Evolutionary conservation across 257 asterid species (phyloP).

Genomic region (Solanum appendiculatum): DNA sequence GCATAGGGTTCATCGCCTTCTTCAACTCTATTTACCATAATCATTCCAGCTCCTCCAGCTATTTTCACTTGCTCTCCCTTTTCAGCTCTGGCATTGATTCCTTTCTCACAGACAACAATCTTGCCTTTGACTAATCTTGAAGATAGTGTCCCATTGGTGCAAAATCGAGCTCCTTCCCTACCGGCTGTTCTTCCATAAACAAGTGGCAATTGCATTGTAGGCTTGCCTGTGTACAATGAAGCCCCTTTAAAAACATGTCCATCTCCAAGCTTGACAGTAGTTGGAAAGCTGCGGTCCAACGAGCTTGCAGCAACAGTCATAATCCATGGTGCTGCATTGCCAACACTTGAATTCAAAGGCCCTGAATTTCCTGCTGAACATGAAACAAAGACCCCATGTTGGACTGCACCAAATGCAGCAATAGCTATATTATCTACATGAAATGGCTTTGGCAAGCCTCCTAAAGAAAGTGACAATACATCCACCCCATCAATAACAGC

Average conservation of each 20-base stretch:
- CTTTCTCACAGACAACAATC: conserved; percentile 66
- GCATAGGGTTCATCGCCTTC: conserved; percentile 61
- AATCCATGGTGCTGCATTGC: conserved; percentile 72
- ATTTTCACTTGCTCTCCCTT: conserved; percentile 56
- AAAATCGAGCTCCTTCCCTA: conserved; percentile 25
- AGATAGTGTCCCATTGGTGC: conserved; percentile 37
- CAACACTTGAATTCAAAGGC: conserved; percentile 34
- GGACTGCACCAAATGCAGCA: conserved; percentile 59
- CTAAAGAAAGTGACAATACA: conserved; percentile 54
- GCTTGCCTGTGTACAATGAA: conserved; percentile 42
- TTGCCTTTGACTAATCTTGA: conserved; percentile 38
- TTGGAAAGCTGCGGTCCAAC: conserved; percentile 41
- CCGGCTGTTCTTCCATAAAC: conserved; percentile 35
- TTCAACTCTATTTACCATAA: conserved; percentile 29
- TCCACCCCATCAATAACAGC: conserved; percentile 65
- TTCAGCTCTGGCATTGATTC: conserved; percentile 39
- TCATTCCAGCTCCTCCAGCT: conserved; percentile 69
- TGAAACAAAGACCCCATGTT: conserved; percentile 40
- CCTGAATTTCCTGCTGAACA: conserved; percentile 71
- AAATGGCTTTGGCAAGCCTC: conserved; percentile 37
- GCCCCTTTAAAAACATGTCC: conserved; percentile 40
- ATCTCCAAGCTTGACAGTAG: conserved; percentile 35
- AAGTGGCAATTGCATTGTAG: conserved; percentile 23
- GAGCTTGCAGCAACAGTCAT: conserved; percentile 75
- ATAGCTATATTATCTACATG: conserved; percentile 43